Evolutionary conservation across 1,284 basidiomycete genomes (phyloP).

Genomic region (Leucoagaricus sp.): DNA sequence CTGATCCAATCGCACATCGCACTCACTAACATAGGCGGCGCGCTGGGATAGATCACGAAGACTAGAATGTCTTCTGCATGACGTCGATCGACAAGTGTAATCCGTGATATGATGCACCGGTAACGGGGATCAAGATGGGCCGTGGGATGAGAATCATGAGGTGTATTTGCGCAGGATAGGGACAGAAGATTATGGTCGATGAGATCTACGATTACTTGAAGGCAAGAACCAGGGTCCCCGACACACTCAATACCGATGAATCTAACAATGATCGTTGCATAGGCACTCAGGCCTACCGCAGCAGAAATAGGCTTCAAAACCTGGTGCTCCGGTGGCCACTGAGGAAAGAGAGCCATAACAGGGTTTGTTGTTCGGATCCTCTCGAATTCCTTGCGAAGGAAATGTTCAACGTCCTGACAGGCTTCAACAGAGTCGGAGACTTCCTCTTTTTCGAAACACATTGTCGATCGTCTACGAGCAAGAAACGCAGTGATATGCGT

Average conservation of each 20-base stretch:
- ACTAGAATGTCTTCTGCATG: not conserved
- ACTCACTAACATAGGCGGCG: no score
- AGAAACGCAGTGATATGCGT: no score
- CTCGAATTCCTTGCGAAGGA: not conserved
- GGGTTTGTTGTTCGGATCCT: not conserved
- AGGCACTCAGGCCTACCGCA: not conserved
- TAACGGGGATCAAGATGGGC: not conserved
- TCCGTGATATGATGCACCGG: not conserved
- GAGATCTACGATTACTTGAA: no score
- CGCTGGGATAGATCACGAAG: not conserved
- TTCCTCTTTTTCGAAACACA: no score
- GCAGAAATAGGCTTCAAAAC: not conserved
- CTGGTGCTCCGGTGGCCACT: not conserved
- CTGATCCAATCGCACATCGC: not conserved
- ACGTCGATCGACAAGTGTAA: not conserved
- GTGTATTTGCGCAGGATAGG: no score
- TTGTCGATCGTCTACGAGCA: not conserved
- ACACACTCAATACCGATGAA: no score
- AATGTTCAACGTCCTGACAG: not conserved
- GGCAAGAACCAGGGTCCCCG: no score
- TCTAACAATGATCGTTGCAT: no score
- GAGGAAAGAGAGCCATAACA: not conserved
- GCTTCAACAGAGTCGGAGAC: no score
- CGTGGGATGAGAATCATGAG: no score
- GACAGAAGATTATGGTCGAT: no score